These are phyloP conservation scores for Euptelea pleiosperma DNA, from an alignment of 164 flowering plant species.

Conservation along the genomic window DNA sequence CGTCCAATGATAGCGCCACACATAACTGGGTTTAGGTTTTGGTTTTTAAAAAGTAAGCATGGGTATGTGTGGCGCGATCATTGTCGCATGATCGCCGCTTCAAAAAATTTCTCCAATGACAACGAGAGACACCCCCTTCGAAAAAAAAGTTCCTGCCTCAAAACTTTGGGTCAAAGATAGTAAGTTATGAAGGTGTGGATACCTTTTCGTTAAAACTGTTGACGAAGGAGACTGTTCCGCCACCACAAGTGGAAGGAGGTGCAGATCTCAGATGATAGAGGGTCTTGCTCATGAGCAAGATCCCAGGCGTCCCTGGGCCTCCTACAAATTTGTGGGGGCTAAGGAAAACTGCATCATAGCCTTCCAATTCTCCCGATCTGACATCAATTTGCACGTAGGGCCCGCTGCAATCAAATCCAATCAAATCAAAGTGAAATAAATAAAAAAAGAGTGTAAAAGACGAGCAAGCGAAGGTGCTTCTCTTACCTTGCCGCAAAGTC, in stretches of 20 bases:
- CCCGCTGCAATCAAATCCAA: conserved; percentile 31
- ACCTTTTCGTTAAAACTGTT: conserved; percentile 57
- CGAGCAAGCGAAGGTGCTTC: neutral
- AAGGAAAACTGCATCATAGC: conserved; percentile 72
- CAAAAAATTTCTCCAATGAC: too few species aligned
- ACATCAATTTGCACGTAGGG: conserved; percentile 62
- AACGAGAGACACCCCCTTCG: too few species aligned
- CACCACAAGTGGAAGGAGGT: conserved; percentile 78
- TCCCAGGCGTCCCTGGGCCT: conserved; percentile 72
- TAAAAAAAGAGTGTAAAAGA: neutral
- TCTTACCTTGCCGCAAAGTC: conserved; percentile 46
- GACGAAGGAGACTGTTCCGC: conserved; percentile 70
- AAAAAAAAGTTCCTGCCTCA: too few species aligned
- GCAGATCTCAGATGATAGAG: conserved; percentile 43
- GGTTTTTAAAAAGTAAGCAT: too few species aligned
- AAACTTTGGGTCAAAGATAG: too few species aligned
- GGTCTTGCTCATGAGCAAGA: conserved; percentile 55
- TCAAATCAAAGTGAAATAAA: neutral
- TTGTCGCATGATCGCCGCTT: too few species aligned
- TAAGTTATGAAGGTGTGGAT: too few species aligned
- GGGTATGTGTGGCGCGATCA: too few species aligned
- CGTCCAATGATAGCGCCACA: too few species aligned
- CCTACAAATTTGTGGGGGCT: conserved; percentile 86
- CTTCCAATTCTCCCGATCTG: conserved; percentile 67
- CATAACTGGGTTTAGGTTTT: too few species aligned